phyloP scores from a whole-genome alignment of 2,329 filamentous ascomycete genomes.

The Alternaria infectoria region DNA sequence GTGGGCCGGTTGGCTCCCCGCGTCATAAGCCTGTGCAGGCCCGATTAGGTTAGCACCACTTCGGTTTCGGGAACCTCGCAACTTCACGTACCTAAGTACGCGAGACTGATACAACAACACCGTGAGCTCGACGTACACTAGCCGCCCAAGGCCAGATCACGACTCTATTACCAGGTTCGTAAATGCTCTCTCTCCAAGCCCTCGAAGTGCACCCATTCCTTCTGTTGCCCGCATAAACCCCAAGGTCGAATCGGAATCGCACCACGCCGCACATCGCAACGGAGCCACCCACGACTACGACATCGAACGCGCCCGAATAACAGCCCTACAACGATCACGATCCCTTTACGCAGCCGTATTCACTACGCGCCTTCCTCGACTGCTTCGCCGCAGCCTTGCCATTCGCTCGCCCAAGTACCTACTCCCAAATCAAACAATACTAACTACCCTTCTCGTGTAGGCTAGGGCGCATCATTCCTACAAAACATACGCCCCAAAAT shows the following conservation, averaged over 20 bases:
- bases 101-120: slow-evolving; percentile 16
- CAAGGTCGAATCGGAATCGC: slow-evolving; percentile 21
- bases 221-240: slow-evolving; percentile 23
- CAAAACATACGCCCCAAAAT: slow-evolving; percentile 59
- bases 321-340: background rate
- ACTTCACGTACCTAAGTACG: slow-evolving; percentile 23
- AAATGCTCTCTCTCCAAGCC: slow-evolving; percentile 50
- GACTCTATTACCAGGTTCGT: slow-evolving; percentile 16
- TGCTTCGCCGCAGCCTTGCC: background rate
- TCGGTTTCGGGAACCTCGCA: slow-evolving; percentile 25
- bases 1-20: slow-evolving; percentile 10
- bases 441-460: slow-evolving; percentile 41
- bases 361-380: slow-evolving; percentile 1
- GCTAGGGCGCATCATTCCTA: slow-evolving; percentile 58
- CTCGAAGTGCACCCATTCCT: slow-evolving; percentile 49
- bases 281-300: slow-evolving; percentile 8
- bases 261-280: slow-evolving; percentile 14
- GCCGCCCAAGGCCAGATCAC: slow-evolving; percentile 1
- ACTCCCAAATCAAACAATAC: slow-evolving; percentile 6
- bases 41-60: slow-evolving; percentile 13
- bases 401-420: background rate
- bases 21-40: slow-evolving; percentile 8
- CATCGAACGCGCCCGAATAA: background rate
- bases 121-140: slow-evolving; percentile 6
- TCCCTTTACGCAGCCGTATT: background rate